Base-by-base conservation (phyloP, 2,329 filamentous ascomycete species). In the Dryadomyces quercivorus region DNA sequence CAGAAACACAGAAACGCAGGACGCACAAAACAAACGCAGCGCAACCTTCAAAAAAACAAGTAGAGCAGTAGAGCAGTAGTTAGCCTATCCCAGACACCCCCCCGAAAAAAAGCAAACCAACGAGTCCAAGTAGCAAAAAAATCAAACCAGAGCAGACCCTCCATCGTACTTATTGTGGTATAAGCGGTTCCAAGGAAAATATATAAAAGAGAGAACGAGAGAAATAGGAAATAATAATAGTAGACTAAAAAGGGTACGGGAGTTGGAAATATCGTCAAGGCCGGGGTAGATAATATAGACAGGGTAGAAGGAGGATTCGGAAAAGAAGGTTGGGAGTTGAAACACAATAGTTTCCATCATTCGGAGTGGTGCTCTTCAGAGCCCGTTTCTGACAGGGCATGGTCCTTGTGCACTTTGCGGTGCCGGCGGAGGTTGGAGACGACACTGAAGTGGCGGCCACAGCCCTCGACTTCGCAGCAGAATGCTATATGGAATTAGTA, bases 351-450 rank as follows among this genome's bases (percentile, higher is more conserved):
- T 15, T 2, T 2, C 47, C 7, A 15, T 55, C 69, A 81, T 56
- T 82, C 79, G 1, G 80, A 83, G 54, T 82, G 75, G 58, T 80
- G 77, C 57, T 81, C 79, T 61, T 84, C 80, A 6, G 80, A 84
- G 31, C 80, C 81, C 26, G 79, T 75, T 60, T 84, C 81, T 2
- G 81, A 84, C 49, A 73, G 76, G 10, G 76, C 70, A 51, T 88
- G 85, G 63, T 85, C 84, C 71, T 90, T 93, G 76, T 98, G 93
- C 50, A 97, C 92, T 73, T 97, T 97, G 66, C 89, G 86, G 72
- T 98, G 93, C 63, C 93, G 81, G 60, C 93, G 84, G 55, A 97
- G 75, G 68, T 98, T 98, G 47, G 91, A 96, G 21, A 97, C 93
- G 26, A 97, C 93, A 0, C 92, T 97, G 70, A 98, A 97, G 65